These are phyloP conservation scores for Clausena lansium DNA, from an alignment of 345 rosid genomes.

Conservation along the genomic window DNA sequence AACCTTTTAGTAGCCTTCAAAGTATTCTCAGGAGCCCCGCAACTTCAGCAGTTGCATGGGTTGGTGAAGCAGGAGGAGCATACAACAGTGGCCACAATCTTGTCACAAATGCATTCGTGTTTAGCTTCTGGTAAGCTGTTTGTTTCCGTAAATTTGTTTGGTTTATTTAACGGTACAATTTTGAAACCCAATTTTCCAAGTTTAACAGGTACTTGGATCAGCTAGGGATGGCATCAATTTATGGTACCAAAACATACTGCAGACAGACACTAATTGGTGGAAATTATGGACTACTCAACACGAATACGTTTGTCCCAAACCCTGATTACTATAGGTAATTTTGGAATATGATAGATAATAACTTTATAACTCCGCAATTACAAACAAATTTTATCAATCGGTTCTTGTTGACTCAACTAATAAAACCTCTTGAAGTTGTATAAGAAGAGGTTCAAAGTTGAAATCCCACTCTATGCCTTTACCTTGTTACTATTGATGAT, in stretches of 20 bases:
- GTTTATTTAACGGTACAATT: neutral
- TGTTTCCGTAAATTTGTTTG: neutral
- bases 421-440: no score
- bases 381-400: neutral
- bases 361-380: neutral
- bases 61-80: slow-evolving; percentile 69
- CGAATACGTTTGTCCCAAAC: slow-evolving; percentile 42
- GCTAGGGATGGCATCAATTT: slow-evolving; percentile 54
- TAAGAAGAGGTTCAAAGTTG: no score
- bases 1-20: slow-evolving; percentile 31
- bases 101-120: slow-evolving; percentile 51
- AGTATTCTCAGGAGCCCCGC: slow-evolving; percentile 35
- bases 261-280: slow-evolving; percentile 60
- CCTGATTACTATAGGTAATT: slow-evolving; percentile 47
- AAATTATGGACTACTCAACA: slow-evolving; percentile 52
- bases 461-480: no score
- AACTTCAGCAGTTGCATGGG: slow-evolving; percentile 56
- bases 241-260: slow-evolving; percentile 51
- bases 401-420: no score
- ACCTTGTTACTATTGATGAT: neutral
- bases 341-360: neutral
- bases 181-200: neutral
- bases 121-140: slow-evolving; percentile 51
- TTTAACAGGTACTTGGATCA: slow-evolving; percentile 54
- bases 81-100: slow-evolving; percentile 54